Conservation (phyloP, 2,329 filamentous ascomycete species). For the Microsporum audouinii region DNA sequence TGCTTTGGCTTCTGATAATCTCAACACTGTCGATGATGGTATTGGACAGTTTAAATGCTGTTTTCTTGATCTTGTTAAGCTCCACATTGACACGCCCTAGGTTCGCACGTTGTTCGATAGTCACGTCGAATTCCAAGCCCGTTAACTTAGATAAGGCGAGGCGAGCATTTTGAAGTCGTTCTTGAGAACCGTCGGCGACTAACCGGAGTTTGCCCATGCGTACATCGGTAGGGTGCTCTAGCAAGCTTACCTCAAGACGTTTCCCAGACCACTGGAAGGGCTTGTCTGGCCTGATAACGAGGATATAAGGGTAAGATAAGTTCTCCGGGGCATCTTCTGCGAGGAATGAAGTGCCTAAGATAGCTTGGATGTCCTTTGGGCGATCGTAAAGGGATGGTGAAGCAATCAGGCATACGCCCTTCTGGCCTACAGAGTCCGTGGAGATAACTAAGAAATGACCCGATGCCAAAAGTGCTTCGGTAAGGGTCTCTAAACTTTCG, state of each 20-base stretch:
- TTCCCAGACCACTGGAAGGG: slow-evolving; percentile 71
- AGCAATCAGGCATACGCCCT: slow-evolving; percentile 71
- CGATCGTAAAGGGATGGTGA: slow-evolving; percentile 66
- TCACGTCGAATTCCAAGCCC: slow-evolving; percentile 72
- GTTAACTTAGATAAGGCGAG: slow-evolving; percentile 64
- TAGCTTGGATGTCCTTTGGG: slow-evolving; percentile 69
- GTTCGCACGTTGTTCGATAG: slow-evolving; percentile 87
- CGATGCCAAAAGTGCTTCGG: slow-evolving; percentile 66
- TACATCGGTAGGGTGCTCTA: slow-evolving; percentile 71
- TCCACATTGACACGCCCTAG: slow-evolving; percentile 83
- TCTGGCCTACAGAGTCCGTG: slow-evolving; percentile 52
- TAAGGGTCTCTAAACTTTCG: slow-evolving; percentile 61
- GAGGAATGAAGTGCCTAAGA: slow-evolving; percentile 69
- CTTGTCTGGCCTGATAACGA: slow-evolving; percentile 74
- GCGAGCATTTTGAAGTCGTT: slow-evolving; percentile 66
- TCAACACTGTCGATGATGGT: slow-evolving; percentile 98
- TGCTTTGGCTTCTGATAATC: slow-evolving; percentile 74
- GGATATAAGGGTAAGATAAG: slow-evolving; percentile 65
- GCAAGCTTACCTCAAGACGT: slow-evolving; percentile 57
- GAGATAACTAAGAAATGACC: slow-evolving; percentile 82
- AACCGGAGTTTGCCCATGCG: slow-evolving; percentile 77
- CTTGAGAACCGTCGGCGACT: slow-evolving; percentile 75
- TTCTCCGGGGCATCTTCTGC: slow-evolving; percentile 60
- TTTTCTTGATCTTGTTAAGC: slow-evolving; percentile 86
- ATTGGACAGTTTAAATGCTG: slow-evolving; percentile 91